Evolutionary conservation across 2,329 filamentous ascomycete species (phyloP), one percentile per base, ranked within the genome.

Genomic region (Neofusicoccum sp.): DNA sequence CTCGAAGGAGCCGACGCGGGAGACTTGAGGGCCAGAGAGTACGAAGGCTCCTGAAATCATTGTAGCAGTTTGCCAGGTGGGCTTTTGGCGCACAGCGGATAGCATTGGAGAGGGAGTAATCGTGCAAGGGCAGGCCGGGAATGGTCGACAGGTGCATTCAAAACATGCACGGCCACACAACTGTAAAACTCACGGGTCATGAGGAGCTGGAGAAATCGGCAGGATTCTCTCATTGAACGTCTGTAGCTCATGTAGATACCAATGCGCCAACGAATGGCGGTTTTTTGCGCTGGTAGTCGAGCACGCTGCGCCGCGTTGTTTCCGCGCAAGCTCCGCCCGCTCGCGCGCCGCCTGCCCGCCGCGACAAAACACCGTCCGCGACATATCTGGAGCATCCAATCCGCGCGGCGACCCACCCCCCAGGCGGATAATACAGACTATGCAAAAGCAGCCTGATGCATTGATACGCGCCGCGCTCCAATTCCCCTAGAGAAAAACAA

Each of bases 321-420:
- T 20, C 38, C 26, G 51, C 8, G 36, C 36, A 44, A 44, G 38
- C 51, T 56, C n/a, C 36, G 9, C 14, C 11, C 9, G 51, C 20
- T 9, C 20, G 33, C 49, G 26, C 33, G 43, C 43, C 34, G 26
- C 38, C 38, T 43, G 31, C 36, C 51, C 38, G 51, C 20, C 36
- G 49, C 51, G 28, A 24, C 51, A 56, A 56, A 56, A 56, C 51
- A 43, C n/a, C 36, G 51, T 56, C 36, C 34, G 12, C 41, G 34
- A 8, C 34, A 31, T 26, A 34, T 16, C 36, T 14, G 12, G 7
- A 12, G 14, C 41, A 24, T 31, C 12, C 47, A 12, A 26, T 8
- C 31, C 12, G 20, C n/a, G 5, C 31, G n/a, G 9, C 47, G 11
- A 7, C 16, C 14, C 7, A 20, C 36, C 3, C 3, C 7, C 26